Conservation (phyloP, 2,329 filamentous ascomycete genomes). For the Incumbomyces lentus region DNA sequence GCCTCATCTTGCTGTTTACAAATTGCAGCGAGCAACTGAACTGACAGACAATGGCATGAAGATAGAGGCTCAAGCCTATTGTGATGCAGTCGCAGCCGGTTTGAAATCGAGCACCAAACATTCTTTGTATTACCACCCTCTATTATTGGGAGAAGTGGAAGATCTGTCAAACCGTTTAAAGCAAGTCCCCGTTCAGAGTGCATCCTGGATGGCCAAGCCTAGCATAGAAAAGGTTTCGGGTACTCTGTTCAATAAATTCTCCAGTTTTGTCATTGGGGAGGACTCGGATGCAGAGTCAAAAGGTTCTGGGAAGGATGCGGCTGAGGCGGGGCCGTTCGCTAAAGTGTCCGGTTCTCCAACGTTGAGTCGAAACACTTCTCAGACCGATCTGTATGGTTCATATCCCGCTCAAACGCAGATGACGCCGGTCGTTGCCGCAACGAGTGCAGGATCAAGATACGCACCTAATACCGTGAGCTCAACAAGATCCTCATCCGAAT, state of each 20-base stretch:
- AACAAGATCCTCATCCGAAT: conserved; percentile 42
- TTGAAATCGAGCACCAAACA: conserved; percentile 72
- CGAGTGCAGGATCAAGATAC: conserved; percentile 31
- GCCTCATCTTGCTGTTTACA: conserved; percentile 82
- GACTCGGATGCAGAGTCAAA: conserved; percentile 59
- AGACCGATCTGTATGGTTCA: conserved; percentile 63
- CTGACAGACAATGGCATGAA: conserved; percentile 76
- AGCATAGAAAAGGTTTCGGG: conserved; percentile 93
- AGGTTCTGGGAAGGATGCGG: conserved; percentile 46
- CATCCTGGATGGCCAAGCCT: conserved; percentile 87
- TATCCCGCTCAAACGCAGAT: conserved; percentile 32
- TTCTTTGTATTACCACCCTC: conserved; percentile 74
- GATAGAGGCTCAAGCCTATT: conserved; percentile 81
- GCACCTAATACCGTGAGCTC: conserved; percentile 35
- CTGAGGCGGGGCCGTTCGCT: conserved; percentile 69
- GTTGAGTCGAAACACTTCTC: conserved; percentile 63
- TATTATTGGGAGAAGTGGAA: conserved; percentile 66
- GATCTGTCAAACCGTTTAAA: conserved; percentile 75
- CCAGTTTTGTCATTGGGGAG: conserved; percentile 89
- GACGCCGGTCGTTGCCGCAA: conserved; percentile 24
- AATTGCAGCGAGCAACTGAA: conserved; percentile 73
- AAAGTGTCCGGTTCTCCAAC: conserved; percentile 66
- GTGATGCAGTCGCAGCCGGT: conserved; percentile 66
- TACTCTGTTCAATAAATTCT: conserved; percentile 84
- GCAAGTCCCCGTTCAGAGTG: conserved; percentile 72